Base-by-base conservation (phyloP, 2,329 filamentous ascomycete genomes). In the Colletotrichum scovillei region DNA sequence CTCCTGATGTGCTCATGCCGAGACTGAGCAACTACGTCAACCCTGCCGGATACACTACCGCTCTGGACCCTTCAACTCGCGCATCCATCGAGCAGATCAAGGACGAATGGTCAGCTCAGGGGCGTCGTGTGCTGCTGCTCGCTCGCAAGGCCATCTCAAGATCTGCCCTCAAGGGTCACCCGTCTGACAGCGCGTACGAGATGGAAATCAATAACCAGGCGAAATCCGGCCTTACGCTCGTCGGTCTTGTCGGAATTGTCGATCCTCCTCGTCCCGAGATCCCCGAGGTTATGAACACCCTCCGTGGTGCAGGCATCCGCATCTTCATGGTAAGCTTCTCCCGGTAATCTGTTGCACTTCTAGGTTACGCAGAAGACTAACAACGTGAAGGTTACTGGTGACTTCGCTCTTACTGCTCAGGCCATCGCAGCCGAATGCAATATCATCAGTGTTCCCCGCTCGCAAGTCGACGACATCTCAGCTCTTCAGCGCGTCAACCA, bases 201-300 rank as follows among this genome's bases (percentile, higher is more conserved):
- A 86, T 87, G 9, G 88, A 89, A 69, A 86, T 92, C n/a, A 81
- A 87, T 65, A 84, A 87, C 26, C 84, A 90, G 56, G 87, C 88
- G 46, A 85, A 82, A 60, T 84, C 87, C 2, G 88, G 91, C 4
- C 87, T 97, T 38, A 90, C 88, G 0, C 90, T 96, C 75, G 89
- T 93, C 30, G 94, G 94, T 16, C 84, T 97, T 4, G 90, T 95
- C 30, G 93, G 92, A 53, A 91, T 97, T 38, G 93, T 95, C 64
- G 94, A 96, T 76, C 94, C 94, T 1, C 91, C 94, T 67, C 91
- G 94, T 0, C 88, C 91, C 0, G 94, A 95, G 79, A 94, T 94
- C 4, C 90, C 88, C 0, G 88, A 88, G 2, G 90, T 92, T 0
- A 89, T 94, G 55, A 83, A 85, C n/a, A 93, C 88, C 0, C 85